Percentiles rank a stretch among this genome's conserved stretches.
These are phyloP conservation scores for Eimeria acervulina DNA, from an alignment of 169 alveolate species.

Conservation along the genomic window DNA sequence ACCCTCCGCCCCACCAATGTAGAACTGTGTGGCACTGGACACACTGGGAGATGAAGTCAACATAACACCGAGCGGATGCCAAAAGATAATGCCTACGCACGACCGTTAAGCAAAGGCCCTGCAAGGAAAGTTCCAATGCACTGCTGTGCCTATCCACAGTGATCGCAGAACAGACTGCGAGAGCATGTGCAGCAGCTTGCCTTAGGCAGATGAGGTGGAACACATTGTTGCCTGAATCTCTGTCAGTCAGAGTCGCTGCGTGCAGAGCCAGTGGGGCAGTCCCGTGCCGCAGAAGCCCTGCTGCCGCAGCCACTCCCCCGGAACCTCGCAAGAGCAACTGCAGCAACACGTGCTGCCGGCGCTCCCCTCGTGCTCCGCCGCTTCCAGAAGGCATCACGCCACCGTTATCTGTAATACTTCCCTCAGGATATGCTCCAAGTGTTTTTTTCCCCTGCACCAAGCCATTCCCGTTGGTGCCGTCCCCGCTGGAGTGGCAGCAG, in stretches of 20 bases:
- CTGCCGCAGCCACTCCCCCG: constrained; percentile 77
- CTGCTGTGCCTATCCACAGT: background rate
- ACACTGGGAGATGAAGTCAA: background rate
- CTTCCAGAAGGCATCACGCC: constrained; percentile 10
- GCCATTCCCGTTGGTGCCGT: constrained; percentile 14
- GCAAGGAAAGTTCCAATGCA: background rate
- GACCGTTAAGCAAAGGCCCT: background rate
- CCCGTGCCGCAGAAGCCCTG: constrained; percentile 63
- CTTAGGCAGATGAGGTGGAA: constrained; percentile 72
- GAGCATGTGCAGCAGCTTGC: background rate
- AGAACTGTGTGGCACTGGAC: background rate
- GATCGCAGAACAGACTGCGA: background rate
- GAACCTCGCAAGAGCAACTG: constrained; percentile 73
- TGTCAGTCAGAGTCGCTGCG: constrained; percentile 58
- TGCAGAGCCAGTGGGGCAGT: constrained; percentile 61
- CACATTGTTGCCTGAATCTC: constrained; percentile 60
- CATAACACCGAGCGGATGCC: background rate
- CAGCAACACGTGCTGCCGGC: constrained; percentile 62
- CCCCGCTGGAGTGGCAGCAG: constrained; percentile 20
- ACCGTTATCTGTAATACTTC: background rate
- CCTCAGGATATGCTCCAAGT: background rate
- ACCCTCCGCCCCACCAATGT: background rate
- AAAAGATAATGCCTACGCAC: background rate
- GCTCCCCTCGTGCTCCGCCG: background rate
- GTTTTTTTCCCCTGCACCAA: background rate